Evolutionary conservation across 208 protist species (phyloP).

Genomic region (Tritrichomonas musculus): DNA sequence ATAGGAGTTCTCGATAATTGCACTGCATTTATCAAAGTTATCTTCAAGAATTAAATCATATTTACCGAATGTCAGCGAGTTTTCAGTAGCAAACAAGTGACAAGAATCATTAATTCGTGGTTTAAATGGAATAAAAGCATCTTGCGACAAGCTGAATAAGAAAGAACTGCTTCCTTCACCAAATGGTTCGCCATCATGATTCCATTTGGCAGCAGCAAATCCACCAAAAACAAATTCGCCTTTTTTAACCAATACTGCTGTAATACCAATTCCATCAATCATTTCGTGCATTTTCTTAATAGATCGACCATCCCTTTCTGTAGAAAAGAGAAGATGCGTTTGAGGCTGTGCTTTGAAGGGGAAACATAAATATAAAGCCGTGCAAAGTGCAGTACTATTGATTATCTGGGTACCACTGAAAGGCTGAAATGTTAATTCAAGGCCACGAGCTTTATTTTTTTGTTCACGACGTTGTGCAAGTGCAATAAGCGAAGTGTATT

Average conservation of each 20-base stretch:
- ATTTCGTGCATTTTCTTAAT: constrained; percentile 21
- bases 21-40: constrained; percentile 17
- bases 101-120: neutral
- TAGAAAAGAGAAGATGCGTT: neutral
- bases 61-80: constrained; percentile 13
- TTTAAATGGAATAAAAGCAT: constrained; percentile 14
- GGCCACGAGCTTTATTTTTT: neutral
- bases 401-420: neutral
- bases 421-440: neutral
- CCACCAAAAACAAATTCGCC: constrained; percentile 26
- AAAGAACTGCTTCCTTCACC: neutral
- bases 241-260: neutral
- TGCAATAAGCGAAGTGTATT: neutral
- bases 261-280: constrained; percentile 16
- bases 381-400: neutral
- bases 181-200: neutral
- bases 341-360: neutral
- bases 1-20: constrained; percentile 3
- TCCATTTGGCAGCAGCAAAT: constrained; percentile 28
- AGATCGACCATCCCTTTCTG: neutral
- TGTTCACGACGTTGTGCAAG: neutral
- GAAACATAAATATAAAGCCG: constrained; percentile 5
- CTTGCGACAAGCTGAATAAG: neutral
- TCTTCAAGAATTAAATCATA: neutral
- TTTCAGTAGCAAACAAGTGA: neutral